Evolutionary conservation across 345 rosid genomes (phyloP).

Genomic region (Linum lewisii): DNA sequence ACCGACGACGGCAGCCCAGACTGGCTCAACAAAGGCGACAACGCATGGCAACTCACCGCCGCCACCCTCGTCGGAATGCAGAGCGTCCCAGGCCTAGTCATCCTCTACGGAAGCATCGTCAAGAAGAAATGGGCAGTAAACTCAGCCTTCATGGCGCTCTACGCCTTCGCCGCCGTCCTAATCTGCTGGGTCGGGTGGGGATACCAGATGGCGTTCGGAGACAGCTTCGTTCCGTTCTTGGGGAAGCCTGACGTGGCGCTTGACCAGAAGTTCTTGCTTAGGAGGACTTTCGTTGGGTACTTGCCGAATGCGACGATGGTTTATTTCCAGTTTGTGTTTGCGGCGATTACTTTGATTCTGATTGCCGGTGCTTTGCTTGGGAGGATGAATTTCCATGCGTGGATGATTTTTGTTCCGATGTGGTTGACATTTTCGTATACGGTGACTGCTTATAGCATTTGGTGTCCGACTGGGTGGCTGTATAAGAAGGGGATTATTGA

Average conservation of each 20-base stretch:
- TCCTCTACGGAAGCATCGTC: conserved; percentile 57
- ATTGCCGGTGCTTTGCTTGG: conserved; percentile 55
- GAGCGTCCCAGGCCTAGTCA: conserved; percentile 59
- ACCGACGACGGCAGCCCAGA: conserved; percentile 32
- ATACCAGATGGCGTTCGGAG: conserved; percentile 44
- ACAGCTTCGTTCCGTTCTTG: conserved; percentile 25
- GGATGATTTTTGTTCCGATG: conserved; percentile 66
- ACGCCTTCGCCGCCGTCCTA: conserved; percentile 53
- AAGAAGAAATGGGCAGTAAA: conserved; percentile 76
- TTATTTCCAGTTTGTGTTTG: conserved; percentile 53
- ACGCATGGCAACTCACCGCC: conserved; percentile 61
- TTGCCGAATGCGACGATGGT: conserved; percentile 58
- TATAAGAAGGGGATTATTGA: conserved; percentile 41
- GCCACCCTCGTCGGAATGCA: conserved; percentile 58
- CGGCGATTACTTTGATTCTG: conserved; percentile 51
- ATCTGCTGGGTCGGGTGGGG: conserved; percentile 73
- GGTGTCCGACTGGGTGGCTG: conserved; percentile 48
- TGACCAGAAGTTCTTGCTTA: conserved; percentile 31
- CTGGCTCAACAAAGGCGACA: conserved; percentile 67
- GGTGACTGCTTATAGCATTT: conserved; percentile 40
- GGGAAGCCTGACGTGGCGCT: conserved; percentile 37
- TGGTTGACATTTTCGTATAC: conserved; percentile 66
- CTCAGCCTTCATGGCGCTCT: conserved; percentile 70
- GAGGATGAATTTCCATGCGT: conserved; percentile 59
- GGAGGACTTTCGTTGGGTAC: conserved; percentile 6